Percentiles rank a stretch among this genome's conserved stretches.
phyloP scores from a whole-genome alignment of 768 basidiomycete species.

The Naganishia onofrii region DNA sequence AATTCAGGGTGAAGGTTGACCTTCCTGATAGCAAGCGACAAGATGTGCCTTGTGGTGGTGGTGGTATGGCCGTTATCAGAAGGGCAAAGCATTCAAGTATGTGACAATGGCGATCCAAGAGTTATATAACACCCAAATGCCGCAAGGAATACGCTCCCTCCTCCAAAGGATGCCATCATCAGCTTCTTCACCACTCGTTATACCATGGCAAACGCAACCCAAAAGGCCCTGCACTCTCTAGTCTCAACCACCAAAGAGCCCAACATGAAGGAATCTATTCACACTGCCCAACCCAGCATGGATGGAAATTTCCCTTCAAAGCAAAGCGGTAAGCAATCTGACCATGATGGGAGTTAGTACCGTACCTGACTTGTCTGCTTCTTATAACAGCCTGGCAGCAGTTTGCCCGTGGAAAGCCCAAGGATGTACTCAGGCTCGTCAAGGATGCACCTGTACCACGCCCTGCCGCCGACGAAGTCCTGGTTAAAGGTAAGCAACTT shows the following conservation, averaged over 20 bases:
- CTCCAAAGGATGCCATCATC: no score
- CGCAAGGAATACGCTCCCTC: no score
- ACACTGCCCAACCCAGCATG: neutral
- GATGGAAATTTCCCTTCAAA: neutral
- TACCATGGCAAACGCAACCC: no score
- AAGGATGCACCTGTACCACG: constrained; percentile 25
- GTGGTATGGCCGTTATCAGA: no score
- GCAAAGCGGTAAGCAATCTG: constrained; percentile 1
- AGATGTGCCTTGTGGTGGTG: no score
- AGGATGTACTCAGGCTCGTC: constrained; percentile 11
- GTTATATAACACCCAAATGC: no score
- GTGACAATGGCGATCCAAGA: no score
- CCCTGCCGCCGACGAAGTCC: constrained; percentile 55
- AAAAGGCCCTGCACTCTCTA: no score
- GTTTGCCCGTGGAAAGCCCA: constrained; percentile 24
- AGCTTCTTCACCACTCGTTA: no score
- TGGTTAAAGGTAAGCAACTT: constrained; percentile 54
- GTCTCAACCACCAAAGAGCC: neutral
- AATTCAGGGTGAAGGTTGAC: no score
- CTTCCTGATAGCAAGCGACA: no score
- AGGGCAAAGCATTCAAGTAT: no score
- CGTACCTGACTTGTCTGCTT: neutral
- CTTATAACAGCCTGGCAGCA: constrained; percentile 22
- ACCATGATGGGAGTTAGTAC: neutral
- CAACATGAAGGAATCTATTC: constrained; percentile 5